Conservation (phyloP, 495 filamentous ascomycete species). For the Penicillium soppii region DNA sequence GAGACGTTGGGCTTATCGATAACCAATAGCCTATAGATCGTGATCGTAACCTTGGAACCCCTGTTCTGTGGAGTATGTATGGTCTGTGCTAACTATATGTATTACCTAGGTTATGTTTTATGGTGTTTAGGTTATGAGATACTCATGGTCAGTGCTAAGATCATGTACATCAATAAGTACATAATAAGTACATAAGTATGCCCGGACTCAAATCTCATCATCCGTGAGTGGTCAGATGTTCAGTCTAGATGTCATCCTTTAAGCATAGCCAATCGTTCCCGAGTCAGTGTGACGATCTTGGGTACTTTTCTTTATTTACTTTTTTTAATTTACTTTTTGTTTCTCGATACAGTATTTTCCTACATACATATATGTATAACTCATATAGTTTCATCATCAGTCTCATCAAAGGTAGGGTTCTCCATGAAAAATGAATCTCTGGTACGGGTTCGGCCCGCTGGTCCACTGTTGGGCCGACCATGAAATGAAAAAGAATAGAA, state of each 20-base stretch:
- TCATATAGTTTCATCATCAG: no score
- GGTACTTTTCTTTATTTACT: neutral
- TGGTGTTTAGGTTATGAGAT: neutral
- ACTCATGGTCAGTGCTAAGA: neutral
- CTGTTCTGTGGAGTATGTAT: constrained; percentile 15
- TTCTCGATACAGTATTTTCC: neutral
- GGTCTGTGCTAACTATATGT: constrained; percentile 12
- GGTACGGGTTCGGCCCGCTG: constrained; percentile 28
- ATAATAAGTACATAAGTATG: no score
- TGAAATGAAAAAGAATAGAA: constrained; percentile 12
- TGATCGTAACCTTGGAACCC: neutral
- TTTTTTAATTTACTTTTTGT: neutral
- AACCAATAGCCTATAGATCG: constrained; percentile 31
- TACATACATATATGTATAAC: no score
- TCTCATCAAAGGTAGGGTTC: no score
- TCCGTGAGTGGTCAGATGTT: constrained; percentile 27
- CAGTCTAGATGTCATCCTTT: constrained; percentile 19
- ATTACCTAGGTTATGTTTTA: neutral
- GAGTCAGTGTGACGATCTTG: constrained; percentile 20
- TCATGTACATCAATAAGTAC: no score
- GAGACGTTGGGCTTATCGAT: constrained; percentile 20
- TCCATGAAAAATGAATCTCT: constrained; percentile 3
- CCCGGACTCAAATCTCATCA: neutral
- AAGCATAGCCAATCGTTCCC: constrained; percentile 21
- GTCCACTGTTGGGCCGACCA: constrained; percentile 21